Conservation (phyloP, 1,284 basidiomycete genomes). For the Gomphus bonarii region DNA sequence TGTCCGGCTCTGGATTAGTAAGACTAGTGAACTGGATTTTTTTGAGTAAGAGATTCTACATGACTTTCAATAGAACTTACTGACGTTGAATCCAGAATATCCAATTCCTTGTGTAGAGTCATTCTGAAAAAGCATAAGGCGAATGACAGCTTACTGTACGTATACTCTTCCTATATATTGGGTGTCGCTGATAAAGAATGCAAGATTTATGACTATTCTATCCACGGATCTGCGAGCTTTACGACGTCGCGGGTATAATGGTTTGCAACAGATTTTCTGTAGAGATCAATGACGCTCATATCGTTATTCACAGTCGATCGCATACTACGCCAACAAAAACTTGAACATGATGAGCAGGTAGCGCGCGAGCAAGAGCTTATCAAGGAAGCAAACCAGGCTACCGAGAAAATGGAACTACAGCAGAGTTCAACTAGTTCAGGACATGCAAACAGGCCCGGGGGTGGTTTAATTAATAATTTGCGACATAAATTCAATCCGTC, state of each 20-base stretch:
- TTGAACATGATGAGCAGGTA: conserved; percentile 54
- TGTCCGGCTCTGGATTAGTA: conserved; percentile 70
- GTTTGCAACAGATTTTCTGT: conserved; percentile 26
- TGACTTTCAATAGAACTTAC: neutral
- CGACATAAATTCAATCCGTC: conserved; percentile 1
- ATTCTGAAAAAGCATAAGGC: conserved; percentile 68
- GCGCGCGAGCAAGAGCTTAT: conserved; percentile 16
- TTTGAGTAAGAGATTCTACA: conserved; percentile 64
- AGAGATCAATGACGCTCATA: neutral
- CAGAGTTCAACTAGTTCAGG: too few species aligned
- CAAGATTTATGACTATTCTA: conserved; percentile 76
- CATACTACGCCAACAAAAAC: conserved; percentile 78
- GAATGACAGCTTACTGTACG: conserved; percentile 70
- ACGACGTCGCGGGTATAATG: conserved; percentile 79
- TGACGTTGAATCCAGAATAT: conserved; percentile 40
- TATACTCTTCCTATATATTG: neutral
- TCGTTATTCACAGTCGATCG: conserved; percentile 58
- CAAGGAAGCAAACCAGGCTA: neutral
- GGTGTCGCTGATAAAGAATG: neutral
- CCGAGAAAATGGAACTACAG: too few species aligned
- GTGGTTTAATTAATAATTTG: conserved; percentile 2
- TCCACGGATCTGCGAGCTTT: conserved; percentile 82
- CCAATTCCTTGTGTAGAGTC: conserved; percentile 67
- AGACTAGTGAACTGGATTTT: conserved; percentile 73
- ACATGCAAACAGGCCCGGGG: neutral